Evolutionary conservation across 169 alveolate species (phyloP).

Genomic region (Plasmodium gonderi): DNA sequence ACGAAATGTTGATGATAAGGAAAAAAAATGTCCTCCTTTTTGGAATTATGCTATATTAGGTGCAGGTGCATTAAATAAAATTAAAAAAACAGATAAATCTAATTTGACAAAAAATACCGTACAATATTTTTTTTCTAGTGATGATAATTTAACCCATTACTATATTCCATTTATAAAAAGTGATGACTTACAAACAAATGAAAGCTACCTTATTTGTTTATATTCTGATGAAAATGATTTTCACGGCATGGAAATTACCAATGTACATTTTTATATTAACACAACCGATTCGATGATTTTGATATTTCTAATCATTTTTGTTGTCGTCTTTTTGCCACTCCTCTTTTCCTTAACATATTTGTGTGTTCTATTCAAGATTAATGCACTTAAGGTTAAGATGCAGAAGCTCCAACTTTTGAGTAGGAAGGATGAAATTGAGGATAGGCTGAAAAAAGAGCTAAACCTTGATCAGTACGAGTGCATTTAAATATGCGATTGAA

Average conservation of each 20-base stretch:
- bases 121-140: conserved; percentile 42
- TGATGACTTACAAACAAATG: conserved; percentile 63
- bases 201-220: conserved; percentile 41
- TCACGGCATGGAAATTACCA: conserved; percentile 50
- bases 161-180: conserved; percentile 59
- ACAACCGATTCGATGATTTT: conserved; percentile 59
- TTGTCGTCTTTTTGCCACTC: conserved; percentile 51
- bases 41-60: conserved; percentile 68
- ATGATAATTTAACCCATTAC: neutral
- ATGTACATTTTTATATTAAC: conserved; percentile 56
- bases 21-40: conserved; percentile 50
- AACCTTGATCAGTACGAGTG: conserved; percentile 55
- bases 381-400: conserved; percentile 33
- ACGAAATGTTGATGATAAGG: neutral
- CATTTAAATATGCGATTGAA: too few species aligned
- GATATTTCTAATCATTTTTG: conserved; percentile 57
- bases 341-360: conserved; percentile 45
- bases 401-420: conserved; percentile 49
- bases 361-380: conserved; percentile 50
- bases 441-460: conserved; percentile 28
- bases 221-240: conserved; percentile 75
- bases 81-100: conserved; percentile 14
- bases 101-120: neutral
- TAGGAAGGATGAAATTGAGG: conserved; percentile 74
- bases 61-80: conserved; percentile 34